Evolutionary conservation across 768 basidiomycete genomes (phyloP).

Genomic region (Mrakia gelida): DNA sequence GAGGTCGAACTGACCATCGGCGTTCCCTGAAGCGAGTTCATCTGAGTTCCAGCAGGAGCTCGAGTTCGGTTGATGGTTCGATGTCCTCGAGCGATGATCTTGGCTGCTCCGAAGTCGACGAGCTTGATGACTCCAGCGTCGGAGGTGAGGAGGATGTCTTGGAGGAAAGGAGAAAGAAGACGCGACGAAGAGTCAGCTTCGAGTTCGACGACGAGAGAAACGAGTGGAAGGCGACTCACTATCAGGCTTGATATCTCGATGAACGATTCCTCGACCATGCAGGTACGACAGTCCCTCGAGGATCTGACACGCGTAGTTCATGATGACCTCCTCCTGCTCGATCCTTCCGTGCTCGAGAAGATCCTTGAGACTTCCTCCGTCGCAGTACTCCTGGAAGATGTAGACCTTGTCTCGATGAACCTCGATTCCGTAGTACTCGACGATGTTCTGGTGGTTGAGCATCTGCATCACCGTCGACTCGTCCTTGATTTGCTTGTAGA

Average conservation of each 20-base stretch:
- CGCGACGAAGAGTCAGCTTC: background rate
- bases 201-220: background rate
- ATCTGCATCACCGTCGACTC: conserved; percentile 98
- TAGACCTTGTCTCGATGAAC: conserved; percentile 98
- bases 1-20: conserved; percentile 59
- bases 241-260: conserved; percentile 97
- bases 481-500: conserved; percentile 89
- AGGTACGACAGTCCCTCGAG: conserved; percentile 88
- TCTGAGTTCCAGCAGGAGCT: conserved; percentile 31
- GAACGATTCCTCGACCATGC: conserved; percentile 85
- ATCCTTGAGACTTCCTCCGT: conserved; percentile 85
- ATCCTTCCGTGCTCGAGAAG: conserved; percentile 88
- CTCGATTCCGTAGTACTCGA: conserved; percentile 98
- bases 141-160: conserved; percentile 70
- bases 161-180: background rate
- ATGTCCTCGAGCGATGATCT: conserved; percentile 64
- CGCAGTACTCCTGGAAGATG: conserved; percentile 98
- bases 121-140: conserved; percentile 87
- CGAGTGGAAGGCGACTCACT: conserved; percentile 57
- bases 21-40: conserved; percentile 88
- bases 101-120: conserved; percentile 96
- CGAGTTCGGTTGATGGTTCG: conserved; percentile 33
- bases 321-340: conserved; percentile 92
- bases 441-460: conserved; percentile 93
- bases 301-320: conserved; percentile 96